Base-by-base conservation (phyloP, 345 rosid species). In the Eucalyptus marginata region DNA sequence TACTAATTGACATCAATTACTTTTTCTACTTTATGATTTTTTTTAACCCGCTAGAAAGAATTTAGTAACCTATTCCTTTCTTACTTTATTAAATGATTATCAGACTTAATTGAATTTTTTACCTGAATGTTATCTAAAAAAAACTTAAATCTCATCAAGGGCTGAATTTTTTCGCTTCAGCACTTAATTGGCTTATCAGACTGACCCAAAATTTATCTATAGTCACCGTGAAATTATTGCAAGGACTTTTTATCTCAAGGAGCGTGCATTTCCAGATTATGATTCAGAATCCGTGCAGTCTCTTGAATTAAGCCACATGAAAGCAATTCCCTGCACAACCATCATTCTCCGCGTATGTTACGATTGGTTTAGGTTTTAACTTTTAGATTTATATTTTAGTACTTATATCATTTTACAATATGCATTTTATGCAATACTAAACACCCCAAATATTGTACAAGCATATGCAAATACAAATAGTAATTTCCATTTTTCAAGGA, bases 291-390 rank as follows among this genome's bases (percentile, higher is more conserved):
- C 3, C 8, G 9, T 22, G 84, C 47, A 40, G 8, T 76, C 84
- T 40, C 47, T 76, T 36, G 4, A 76, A 76, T 36, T 6, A 40
- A 13, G 27, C 15, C 27, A 11, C 16, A 76, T 20, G 8, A 76
- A 76, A 76, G 29, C 29, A 22, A 76, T 22, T 40, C 29, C 14
- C 12, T 40, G 47, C 47, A 76, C 29, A n/a, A 7, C 36, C 40
- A n/a, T n/a, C 33, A 15, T 64, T n/a, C 76, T 64, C 20, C 40
- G 5, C 10, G 5, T 64, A 0, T 2, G 20, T 64, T 6, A 0
- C 8, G 7, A 62, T 62, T 29, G 68, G 33, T 64, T n/a, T n/a
- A 6, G 13, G 47, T 11, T 76, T 76, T 40, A 15, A 64, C 2
- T 40, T 36, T 20, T 40, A 76, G 47, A 7, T 20, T 76, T 40